Percentiles rank a stretch among this genome's conserved stretches.
phyloP scores from a whole-genome alignment of 1,139 yeast species.

The Yamadazyma taylorii region DNA sequence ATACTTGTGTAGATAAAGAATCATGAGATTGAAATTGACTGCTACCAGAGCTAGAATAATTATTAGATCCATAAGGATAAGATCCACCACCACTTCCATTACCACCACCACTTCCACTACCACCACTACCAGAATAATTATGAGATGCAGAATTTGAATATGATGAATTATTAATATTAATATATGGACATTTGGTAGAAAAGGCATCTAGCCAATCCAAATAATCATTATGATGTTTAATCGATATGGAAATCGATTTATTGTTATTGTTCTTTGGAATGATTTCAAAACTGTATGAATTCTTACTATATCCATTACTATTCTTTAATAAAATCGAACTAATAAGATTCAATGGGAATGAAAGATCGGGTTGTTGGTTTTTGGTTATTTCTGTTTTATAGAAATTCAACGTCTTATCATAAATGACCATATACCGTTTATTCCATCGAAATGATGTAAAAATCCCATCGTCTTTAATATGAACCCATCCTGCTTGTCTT shows the following conservation, averaged over 20 bases:
- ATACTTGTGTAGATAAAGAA: constrained; percentile 40
- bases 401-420: constrained; percentile 72
- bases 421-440: constrained; percentile 75
- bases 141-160: not conserved
- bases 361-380: constrained; percentile 32
- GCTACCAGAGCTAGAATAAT: constrained; percentile 1
- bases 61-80: not conserved
- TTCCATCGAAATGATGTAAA: constrained; percentile 87
- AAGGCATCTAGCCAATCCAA: constrained; percentile 92
- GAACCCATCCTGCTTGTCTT: constrained; percentile 75
- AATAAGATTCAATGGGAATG: constrained; percentile 42
- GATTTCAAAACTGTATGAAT: constrained; percentile 72
- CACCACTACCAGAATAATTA: not conserved
- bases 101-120: too few species aligned
- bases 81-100: too few species aligned
- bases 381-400: constrained; percentile 61
- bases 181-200: constrained; percentile 78
- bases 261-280: constrained; percentile 53
- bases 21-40: constrained; percentile 1
- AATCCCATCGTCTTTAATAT: constrained; percentile 87
- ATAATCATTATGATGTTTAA: constrained; percentile 77
- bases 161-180: constrained; percentile 23
- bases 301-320: constrained; percentile 54
- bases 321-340: constrained; percentile 41
- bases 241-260: constrained; percentile 70